Base-by-base conservation (phyloP, 148 eudicot genomes). In the Fagopyrum tataricum region DNA sequence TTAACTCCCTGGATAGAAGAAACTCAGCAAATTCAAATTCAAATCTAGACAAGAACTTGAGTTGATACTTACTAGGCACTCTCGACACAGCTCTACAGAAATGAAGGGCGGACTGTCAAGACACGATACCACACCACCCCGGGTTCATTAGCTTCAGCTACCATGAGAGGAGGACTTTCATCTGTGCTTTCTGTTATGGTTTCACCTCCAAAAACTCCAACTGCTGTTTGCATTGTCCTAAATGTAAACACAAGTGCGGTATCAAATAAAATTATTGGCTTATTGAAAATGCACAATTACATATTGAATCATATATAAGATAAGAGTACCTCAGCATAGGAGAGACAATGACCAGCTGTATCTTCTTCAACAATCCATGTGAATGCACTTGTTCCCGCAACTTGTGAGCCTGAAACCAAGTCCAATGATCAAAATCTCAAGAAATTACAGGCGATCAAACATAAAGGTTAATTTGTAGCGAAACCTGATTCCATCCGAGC, bases 181-280 rank as follows among this genome's bases (percentile, higher is more conserved):
- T 44, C 78, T 78, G 69, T 67, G 37, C 37, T 31, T 3, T 31
- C 37, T 31, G 1, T 3, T 31, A 31, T 82, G 61, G 41, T 37
- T 17, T 76, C 92, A 67, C 92, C 88, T 7, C 97, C 97, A 78
- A 92, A 92, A 39, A 80, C 92, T 72, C 89, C 91, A 75, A 82
- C 88, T 42, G 97, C 97, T 52, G 97, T 92, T 83, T 92, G 95
- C 87, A 92, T 79, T 24, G 95, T 89, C 86, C 97, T 91, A 77
- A 73, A 51, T 59, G 23, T 26, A 66, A 13, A 62, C 6, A 31
- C 55, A 12, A 70, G 17, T 4, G 66, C 26, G 37, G 2, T 1
- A 31, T 31, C 37, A 31, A 31, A 31, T n/a, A n/a, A n/a, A n/a
- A n/a, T n/a, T n/a, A n/a, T n/a, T n/a, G n/a, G n/a, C n/a, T n/a